Percentiles rank a stretch among this genome's conserved stretches.
phyloP scores from a whole-genome alignment of 495 filamentous ascomycete genomes.

The Thermothielavioides terrestris region DNA sequence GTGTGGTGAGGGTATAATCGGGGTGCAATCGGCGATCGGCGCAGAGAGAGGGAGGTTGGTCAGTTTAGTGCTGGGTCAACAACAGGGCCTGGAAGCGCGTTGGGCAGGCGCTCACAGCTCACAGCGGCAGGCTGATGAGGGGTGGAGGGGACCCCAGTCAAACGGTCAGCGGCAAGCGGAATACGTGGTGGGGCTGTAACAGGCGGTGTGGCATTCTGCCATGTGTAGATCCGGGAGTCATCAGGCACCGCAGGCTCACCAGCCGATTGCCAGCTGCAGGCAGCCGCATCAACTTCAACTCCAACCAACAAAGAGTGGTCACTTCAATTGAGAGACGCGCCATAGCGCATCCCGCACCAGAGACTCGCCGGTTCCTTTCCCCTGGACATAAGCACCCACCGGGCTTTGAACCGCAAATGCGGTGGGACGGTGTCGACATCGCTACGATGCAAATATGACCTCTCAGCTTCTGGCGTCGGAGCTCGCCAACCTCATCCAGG shows the following conservation, averaged over 20 bases:
- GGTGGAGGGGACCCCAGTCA: constrained; percentile 11
- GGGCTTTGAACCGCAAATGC: too few relatives aligned
- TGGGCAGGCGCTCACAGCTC: too few relatives aligned
- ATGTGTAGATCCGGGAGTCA: constrained; percentile 20
- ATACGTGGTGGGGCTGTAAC: constrained; percentile 13
- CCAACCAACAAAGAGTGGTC: not conserved
- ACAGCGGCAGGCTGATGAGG: not conserved
- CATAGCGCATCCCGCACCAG: too few relatives aligned
- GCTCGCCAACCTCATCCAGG: constrained; percentile 85
- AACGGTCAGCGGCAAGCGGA: not conserved
- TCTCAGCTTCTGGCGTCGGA: constrained; percentile 83
- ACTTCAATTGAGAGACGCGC: too few relatives aligned
- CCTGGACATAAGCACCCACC: too few relatives aligned
- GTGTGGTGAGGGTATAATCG: not conserved
- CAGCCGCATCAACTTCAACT: not conserved
- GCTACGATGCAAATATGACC: constrained; percentile 63
- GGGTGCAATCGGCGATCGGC: not conserved
- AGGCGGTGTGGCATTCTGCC: constrained; percentile 19
- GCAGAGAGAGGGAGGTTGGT: not conserved
- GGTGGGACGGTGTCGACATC: not conserved
- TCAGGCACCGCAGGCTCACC: not conserved
- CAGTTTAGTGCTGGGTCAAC: not conserved
- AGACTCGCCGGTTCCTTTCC: too few relatives aligned
- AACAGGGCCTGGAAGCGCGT: not conserved
- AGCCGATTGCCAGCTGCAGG: not conserved